Base-by-base conservation (phyloP, 257 asterid genomes). In the Capsicum pubescens region DNA sequence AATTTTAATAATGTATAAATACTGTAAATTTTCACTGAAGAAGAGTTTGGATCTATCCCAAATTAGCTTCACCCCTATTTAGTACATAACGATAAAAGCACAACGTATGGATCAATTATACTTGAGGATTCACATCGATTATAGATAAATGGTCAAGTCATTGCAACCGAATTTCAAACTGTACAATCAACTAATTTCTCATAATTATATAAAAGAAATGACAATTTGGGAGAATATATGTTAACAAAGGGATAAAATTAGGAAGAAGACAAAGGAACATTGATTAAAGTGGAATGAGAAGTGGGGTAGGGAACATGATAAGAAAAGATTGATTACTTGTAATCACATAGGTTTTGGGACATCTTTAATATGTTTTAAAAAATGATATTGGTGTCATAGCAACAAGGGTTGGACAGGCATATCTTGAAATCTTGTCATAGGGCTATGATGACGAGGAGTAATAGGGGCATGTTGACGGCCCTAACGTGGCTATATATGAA, bases 301-400 rank as follows among this genome's bases (percentile, higher is more conserved):
- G 89, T 87, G 79, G 85, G 79, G 83, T 63, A 50, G 91, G 93
- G 87, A 80, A 89, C 95, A 92, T 17, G 94, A 93, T 87, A 90
- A 84, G 89, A 82, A 52, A 58, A 81, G 69, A 57, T 72, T 46
- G 85, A 88, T 89, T 84, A 89, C 83, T 83, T 56, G 82, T 88
- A 88, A 87, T 91, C 84, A 86, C 84, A 86, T 83, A 85, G 83
- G 80, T 84, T 89, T 84, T 82, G 84, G 79, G 89, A 50, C 86
- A 83, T 84, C 84, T 63, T 66, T 83, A 82, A 82, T 56, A 2
- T 10, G 6, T 1, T n/a, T 70, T 17, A 7, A 52, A 35, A 72
- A 76, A 26, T 76, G 42, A 76, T 86, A 56, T 63, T 60, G 86
- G 89, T 83, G 83, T 89, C 92, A 87, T 84, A 88, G 86, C 90